Evolutionary conservation across 176 grass and related monocot species (phyloP).

Genomic region (Secale cereale): DNA sequence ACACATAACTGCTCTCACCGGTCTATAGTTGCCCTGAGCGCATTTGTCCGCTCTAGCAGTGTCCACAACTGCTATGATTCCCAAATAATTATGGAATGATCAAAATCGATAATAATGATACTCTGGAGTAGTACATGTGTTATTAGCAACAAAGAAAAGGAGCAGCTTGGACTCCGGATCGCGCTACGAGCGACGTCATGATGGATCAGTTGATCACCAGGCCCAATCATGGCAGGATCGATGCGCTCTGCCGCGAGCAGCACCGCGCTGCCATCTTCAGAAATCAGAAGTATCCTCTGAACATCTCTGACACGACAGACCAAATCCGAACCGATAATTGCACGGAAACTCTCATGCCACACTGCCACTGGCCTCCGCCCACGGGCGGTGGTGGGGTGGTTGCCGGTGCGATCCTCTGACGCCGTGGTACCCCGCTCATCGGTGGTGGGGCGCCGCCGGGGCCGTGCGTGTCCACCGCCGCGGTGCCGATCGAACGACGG

Average conservation of each 20-base stretch:
- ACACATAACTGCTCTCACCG: background rate
- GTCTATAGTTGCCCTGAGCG: background rate
- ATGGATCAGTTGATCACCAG: background rate
- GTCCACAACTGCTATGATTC: background rate
- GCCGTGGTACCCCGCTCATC: background rate
- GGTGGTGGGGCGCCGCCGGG: slow-evolving; percentile 3
- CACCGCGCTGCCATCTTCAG: background rate
- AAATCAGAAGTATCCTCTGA: background rate
- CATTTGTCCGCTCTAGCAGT: background rate
- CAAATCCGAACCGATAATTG: slow-evolving; percentile 12
- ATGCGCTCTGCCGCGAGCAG: background rate
- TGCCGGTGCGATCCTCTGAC: background rate
- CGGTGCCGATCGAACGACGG: background rate
- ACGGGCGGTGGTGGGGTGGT: background rate
- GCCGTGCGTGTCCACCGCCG: too few relatives aligned
- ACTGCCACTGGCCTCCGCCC: too few relatives aligned
- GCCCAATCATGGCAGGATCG: background rate
- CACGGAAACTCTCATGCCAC: background rate
- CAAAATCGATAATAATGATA: background rate
- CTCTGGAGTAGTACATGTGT: background rate
- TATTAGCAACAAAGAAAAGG: background rate
- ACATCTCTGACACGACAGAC: slow-evolving; percentile 3
- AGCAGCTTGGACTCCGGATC: background rate
- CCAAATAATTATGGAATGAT: background rate
- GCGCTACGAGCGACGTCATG: background rate